Evolutionary conservation across 495 filamentous ascomycete species (phyloP).

Genomic region (Hypoxylon lienhwacheense): DNA sequence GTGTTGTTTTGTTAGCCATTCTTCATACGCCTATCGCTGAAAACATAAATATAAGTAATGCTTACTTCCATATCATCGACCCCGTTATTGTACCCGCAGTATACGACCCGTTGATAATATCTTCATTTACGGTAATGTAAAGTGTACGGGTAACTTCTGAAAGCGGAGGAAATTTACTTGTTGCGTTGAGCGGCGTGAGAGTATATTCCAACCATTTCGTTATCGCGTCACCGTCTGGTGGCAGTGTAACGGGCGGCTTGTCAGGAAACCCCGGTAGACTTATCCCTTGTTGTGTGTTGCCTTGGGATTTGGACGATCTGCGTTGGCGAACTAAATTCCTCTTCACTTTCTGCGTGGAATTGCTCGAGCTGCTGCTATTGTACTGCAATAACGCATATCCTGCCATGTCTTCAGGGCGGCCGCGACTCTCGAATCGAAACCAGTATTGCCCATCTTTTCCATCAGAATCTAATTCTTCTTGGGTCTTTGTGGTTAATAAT

Average conservation of each 20-base stretch:
- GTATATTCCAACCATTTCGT: constrained; percentile 58
- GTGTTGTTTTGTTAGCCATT: constrained; percentile 34
- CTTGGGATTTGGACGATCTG: constrained; percentile 2
- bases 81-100: constrained; percentile 27
- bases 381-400: constrained; percentile 60
- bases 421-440: constrained; percentile 57
- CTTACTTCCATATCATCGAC: constrained; percentile 37
- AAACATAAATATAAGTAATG: background rate
- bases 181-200: constrained; percentile 46
- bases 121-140: constrained; percentile 48
- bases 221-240: constrained; percentile 37
- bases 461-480: constrained; percentile 45
- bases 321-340: background rate
- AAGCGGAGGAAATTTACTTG: constrained; percentile 47
- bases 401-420: constrained; percentile 47
- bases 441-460: constrained; percentile 49
- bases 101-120: constrained; percentile 46
- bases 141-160: constrained; percentile 58
- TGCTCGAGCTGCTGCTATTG: constrained; percentile 10
- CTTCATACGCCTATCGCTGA: background rate
- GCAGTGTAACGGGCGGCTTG: constrained; percentile 43
- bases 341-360: background rate
- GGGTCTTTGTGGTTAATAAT: constrained; percentile 51
- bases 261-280: constrained; percentile 22
- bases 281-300: background rate